phyloP scores from a whole-genome alignment of 768 basidiomycete genomes.

The Polyporus arcularius region DNA sequence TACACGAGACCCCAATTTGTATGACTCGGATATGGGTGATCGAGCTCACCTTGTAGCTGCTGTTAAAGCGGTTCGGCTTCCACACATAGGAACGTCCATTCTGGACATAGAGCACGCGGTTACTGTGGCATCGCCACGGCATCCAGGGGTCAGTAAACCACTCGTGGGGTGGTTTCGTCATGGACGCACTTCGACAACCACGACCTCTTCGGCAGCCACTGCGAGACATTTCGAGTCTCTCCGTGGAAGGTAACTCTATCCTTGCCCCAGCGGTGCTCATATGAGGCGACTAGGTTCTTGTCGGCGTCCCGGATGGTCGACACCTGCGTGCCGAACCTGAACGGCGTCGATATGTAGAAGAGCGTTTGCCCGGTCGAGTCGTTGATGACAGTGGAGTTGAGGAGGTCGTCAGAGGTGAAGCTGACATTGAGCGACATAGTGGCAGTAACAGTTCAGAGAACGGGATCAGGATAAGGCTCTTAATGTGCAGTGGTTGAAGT shows the following conservation, averaged over 20 bases:
- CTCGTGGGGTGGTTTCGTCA: background rate
- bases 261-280: background rate
- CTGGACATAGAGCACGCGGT: background rate
- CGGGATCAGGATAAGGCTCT: no score
- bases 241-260: background rate
- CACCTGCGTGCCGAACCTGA: background rate
- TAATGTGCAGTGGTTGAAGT: no score
- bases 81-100: background rate
- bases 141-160: background rate
- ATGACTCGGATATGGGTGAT: no score
- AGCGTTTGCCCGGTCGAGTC: background rate
- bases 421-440: background rate
- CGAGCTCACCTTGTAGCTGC: background rate
- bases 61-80: background rate
- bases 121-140: background rate
- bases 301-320: background rate
- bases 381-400: slow-evolving; percentile 1
- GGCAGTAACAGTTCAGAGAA: no score
- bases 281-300: background rate
- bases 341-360: background rate
- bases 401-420: background rate
- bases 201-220: background rate
- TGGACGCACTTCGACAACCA: background rate
- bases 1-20: no score
- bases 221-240: background rate